Base-by-base conservation (phyloP, 1,284 basidiomycete genomes). In the Sporisorium exsertum region DNA sequence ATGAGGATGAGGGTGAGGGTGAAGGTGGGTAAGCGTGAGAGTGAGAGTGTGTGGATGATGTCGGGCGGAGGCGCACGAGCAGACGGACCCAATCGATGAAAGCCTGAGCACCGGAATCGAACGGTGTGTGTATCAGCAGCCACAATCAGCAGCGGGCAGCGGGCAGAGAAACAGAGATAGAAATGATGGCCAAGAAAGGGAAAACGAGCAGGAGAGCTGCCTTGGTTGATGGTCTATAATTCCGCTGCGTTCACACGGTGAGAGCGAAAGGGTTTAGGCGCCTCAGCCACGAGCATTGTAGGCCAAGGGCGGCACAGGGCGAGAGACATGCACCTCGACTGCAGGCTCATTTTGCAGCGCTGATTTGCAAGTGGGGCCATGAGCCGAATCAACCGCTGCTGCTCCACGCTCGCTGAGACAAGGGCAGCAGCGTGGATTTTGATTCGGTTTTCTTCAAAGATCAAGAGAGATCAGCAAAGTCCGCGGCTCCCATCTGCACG, bases 41-140 rank as follows among this genome's bases (percentile, higher is more conserved):
- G 18, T 22, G n/a, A n/a, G n/a, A n/a, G n/a, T n/a, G n/a, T 26
- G 37, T 52, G 43, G 58, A 61, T 63, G 60, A 53, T 55, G 67
- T 60, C 57, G 67, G 61, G 67, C 63, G 66, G 33, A 52, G 66
- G 47, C 26, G 58, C 27, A 45, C 46, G 33, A 55, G 56, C 32
- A 18, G 42, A 37, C 24, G 40, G 26, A 32, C 27, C 53, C 54
- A 57, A 66, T 61, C 35, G 45, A 56, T 50, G 54, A 61, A 61
- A 22, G 46, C n/a, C n/a, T 37, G 32, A 55, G 26, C 27, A 37
- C 53, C 53, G 53, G 53, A 52, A 54, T 57, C 54, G 58, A 60
- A 56, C 40, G 62, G 26, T 46, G 62, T 20, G 35, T 18, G 18
- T 22, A 24, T 24, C 16, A n/a, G 53, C 40, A 55, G 42, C 15